Conservation (phyloP, 2,329 filamentous ascomycete genomes). For the Xylaria sp. region DNA sequence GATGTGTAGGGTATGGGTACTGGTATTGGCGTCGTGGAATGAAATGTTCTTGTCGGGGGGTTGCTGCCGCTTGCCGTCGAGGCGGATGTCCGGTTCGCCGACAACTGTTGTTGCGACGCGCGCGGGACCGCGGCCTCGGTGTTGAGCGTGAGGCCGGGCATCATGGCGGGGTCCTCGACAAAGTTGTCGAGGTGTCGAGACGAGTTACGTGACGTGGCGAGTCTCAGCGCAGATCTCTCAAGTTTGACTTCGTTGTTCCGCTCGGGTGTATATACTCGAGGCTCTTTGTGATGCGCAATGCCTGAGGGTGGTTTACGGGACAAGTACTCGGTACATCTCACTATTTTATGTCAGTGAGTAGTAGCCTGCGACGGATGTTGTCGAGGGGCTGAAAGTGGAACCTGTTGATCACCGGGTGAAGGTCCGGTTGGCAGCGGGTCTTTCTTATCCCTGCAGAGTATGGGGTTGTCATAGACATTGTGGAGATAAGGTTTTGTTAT, state of each 20-base stretch:
- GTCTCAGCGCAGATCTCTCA: background rate
- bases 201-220: background rate
- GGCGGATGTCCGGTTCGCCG: conserved; percentile 17
- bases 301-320: background rate
- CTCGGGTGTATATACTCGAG: background rate
- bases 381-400: conserved; percentile 23
- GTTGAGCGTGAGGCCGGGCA: conserved; percentile 49
- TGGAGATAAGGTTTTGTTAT: no score
- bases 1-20: conserved; percentile 34
- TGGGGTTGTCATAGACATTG: background rate
- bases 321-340: no score
- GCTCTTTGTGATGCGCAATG: background rate
- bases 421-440: conserved; percentile 16
- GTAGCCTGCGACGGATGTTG: conserved; percentile 17
- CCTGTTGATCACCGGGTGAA: conserved; percentile 7
- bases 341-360: no score
- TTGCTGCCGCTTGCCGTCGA: conserved; percentile 14
- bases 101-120: conserved; percentile 13
- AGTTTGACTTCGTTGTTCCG: background rate
- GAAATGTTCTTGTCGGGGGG: conserved; percentile 20
- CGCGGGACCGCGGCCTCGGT: conserved; percentile 38
- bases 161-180: conserved; percentile 36
- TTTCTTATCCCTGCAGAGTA: conserved; percentile 3
- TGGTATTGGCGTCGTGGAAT: conserved; percentile 38
- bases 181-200: background rate